phyloP scores from a whole-genome alignment of 2,329 filamentous ascomycete species.

The Magnaporthales sp. region DNA sequence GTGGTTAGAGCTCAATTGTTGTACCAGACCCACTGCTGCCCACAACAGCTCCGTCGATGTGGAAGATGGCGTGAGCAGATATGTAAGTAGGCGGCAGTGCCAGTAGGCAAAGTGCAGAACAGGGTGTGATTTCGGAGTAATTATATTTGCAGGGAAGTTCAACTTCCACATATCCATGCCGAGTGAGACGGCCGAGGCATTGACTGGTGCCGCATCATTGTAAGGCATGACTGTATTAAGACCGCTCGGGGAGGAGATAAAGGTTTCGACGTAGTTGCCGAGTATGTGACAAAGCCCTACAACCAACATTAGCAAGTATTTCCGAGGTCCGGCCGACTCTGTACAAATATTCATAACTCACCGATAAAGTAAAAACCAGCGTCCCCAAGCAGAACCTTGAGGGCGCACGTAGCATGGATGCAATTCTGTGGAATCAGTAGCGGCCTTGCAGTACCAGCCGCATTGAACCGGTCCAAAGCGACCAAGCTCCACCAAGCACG shows the following conservation, averaged over 20 bases:
- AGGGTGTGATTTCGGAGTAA: constrained; percentile 42
- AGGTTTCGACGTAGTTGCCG: constrained; percentile 35
- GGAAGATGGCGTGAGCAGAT: constrained; percentile 47
- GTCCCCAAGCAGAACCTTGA: constrained; percentile 53
- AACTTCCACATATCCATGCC: constrained; percentile 59
- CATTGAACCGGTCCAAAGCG: constrained; percentile 65
- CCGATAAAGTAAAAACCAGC: constrained; percentile 55
- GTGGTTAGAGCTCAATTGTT: constrained; percentile 44
- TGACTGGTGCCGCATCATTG: neutral
- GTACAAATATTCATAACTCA: constrained; percentile 30
- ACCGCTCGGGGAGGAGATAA: neutral
- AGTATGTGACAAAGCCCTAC: constrained; percentile 17
- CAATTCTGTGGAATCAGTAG: constrained; percentile 54
- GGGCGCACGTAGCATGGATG: constrained; percentile 49
- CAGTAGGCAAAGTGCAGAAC: constrained; percentile 61
- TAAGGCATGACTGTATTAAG: neutral
- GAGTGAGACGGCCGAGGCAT: constrained; percentile 28
- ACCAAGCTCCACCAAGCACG: constrained; percentile 66
- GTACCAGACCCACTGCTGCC: constrained; percentile 48
- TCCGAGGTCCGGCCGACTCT: neutral
- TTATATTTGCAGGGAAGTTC: constrained; percentile 46
- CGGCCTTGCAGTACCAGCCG: constrained; percentile 56
- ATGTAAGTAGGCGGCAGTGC: constrained; percentile 57
- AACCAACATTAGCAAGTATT: constrained; percentile 1
- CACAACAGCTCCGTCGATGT: constrained; percentile 50